Conservation (phyloP, 192 early-diverging fungal species). For the Backusella psychrophila region DNA sequence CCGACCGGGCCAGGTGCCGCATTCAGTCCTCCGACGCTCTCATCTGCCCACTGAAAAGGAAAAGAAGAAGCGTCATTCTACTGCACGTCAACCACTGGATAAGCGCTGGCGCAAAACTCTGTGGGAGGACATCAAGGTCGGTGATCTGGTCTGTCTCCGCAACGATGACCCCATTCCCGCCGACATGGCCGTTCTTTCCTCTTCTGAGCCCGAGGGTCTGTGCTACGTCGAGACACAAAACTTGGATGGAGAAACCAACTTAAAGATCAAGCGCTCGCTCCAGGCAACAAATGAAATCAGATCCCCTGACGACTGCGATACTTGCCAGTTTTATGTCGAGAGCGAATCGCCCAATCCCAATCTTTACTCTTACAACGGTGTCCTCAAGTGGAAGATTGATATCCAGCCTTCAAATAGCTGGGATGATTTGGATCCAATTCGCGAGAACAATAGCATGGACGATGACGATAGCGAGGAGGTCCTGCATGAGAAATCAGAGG, state of each 20-base stretch:
- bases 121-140: conserved; percentile 61
- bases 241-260: conserved; percentile 79
- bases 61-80: conserved; percentile 20
- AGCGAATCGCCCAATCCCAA: conserved; percentile 59
- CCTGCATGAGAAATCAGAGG: conserved; percentile 33
- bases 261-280: conserved; percentile 65
- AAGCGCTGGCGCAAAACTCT: conserved; percentile 40
- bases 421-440: neutral
- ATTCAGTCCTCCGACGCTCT: conserved; percentile 39
- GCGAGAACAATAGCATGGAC: neutral
- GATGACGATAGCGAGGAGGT: neutral
- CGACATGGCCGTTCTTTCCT: conserved; percentile 63
- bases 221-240: conserved; percentile 81
- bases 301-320: conserved; percentile 54
- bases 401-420: neutral
- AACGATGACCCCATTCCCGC: conserved; percentile 64
- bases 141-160: conserved; percentile 60
- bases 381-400: conserved; percentile 38
- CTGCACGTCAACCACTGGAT: conserved; percentile 8
- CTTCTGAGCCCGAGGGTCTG: conserved; percentile 60
- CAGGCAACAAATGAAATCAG: conserved; percentile 46
- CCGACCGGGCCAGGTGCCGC: conserved; percentile 43
- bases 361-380: conserved; percentile 65
- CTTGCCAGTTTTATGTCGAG: conserved; percentile 46
- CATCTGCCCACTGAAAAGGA: conserved; percentile 14